These are phyloP conservation scores for Sisymbrium altissimum DNA, from an alignment of 345 rosid species.

Conservation along the genomic window DNA sequence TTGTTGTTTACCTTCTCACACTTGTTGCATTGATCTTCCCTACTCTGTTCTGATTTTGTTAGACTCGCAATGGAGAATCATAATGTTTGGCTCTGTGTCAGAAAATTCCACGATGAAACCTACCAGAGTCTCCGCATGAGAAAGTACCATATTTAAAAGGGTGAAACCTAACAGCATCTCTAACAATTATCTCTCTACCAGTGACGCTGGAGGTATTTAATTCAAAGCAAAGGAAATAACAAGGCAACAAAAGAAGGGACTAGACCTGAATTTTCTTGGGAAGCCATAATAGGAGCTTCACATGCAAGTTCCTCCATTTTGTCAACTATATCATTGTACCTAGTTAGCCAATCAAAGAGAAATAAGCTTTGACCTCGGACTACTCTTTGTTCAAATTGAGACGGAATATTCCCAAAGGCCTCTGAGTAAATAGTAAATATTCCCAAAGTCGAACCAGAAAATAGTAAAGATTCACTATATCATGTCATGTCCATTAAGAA, in stretches of 20 bases:
- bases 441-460: not conserved
- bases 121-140: conserved; percentile 97
- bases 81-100: not conserved
- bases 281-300: conserved; percentile 24
- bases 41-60: conserved; percentile 3
- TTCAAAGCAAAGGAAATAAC: not conserved
- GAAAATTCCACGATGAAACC: conserved; percentile 19
- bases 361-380: not conserved
- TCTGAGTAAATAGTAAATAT: not conserved
- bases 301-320: conserved; percentile 37
- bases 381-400: not conserved
- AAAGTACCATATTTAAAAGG: conserved; percentile 82
- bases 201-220: conserved; percentile 41
- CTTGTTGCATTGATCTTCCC: conserved; percentile 44
- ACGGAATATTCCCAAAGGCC: not conserved
- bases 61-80: not conserved
- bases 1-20: conserved; percentile 71
- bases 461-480: not conserved
- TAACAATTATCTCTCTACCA: conserved; percentile 80
- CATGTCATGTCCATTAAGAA: not conserved
- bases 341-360: conserved; percentile 23
- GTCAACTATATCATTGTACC: conserved; percentile 34
- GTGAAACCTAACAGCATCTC: conserved; percentile 90
- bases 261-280: conserved; percentile 50
- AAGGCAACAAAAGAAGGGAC: conserved; percentile 3